Base-by-base conservation (phyloP, 768 basidiomycete species). In the Austroboletus eburneus region DNA sequence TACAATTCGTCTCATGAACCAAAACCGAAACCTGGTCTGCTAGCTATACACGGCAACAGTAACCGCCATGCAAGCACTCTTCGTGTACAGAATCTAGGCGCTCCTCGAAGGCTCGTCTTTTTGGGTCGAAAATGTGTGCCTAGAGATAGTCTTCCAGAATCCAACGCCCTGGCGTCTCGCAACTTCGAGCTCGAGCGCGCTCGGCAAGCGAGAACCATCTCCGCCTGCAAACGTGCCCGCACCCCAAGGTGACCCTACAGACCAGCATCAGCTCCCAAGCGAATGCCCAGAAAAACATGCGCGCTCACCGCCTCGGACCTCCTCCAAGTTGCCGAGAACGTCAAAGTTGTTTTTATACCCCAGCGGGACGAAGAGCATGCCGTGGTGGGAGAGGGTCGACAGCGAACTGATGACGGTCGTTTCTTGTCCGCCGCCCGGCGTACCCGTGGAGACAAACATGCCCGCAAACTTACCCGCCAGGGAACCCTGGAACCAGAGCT, bases 341-440 rank as follows among this genome's bases (percentile, higher is more conserved):
- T 59, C 46, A 49, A 77, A 76, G 3, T 73, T 67, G 47, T 69
- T 57, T n/a, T 71, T 68, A 57, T 87, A 87, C 1, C 89, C 89
- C 36, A 87, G 69, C 0, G 91, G 87, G 3, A 88, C 84, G 55
- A 68, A 87, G 61, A 77, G 67, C 23, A 86, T 77, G 17, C 87
- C 88, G 47, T 89, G 86, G 62, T 92, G 88, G 7, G 73, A 62
- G 45, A 91, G 58, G 35, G 83, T 79, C 43, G 77, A 77, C 61
- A 88, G 57, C 29, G 69, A 58, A 43, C 58, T 72, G 29, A 81
- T 52, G 38, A 69, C 72, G 4, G 84, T 86, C 4, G 71, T 49
- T 57, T 84, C 85, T 55, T 92, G 90, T n/a, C 91, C 91, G 48
- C 90, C 88, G 45, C 89, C 88, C 10, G 73, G 79, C n/a, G 74